Base-by-base conservation (phyloP, 2,329 filamentous ascomycete genomes). In the Fusarium subglutinans region DNA sequence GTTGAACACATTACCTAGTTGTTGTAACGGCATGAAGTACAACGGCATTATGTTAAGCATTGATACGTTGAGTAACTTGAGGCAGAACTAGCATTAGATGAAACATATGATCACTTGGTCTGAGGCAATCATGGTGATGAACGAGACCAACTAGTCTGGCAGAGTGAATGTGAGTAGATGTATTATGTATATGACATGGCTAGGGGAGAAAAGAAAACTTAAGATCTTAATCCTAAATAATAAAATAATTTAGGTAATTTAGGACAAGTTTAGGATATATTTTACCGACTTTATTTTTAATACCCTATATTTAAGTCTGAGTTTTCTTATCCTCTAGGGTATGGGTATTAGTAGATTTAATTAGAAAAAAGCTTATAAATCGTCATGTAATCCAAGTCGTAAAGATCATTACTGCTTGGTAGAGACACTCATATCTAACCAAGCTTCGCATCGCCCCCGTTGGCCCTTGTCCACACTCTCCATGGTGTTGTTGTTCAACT, bases 361-460 rank as follows among this genome's bases (percentile, higher is more conserved):
- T 30, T 41, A 45, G 45, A 14, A 24, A 38, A 47, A 67, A 40
- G 37, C 45, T 50, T 56, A 18, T n/a, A 43, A 64, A 47, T 38
- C 47, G 20, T 56, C 41, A 48, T 59, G 43, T 7, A 51, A 51
- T 63, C 54, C 41, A 45, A 38, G 40, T 59, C 57, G 55, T 59
- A 24, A 61, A 64, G 6, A 47, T 63, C 56, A 63, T 75, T 55
- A 79, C 47, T 79, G 79, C 54, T 77, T 68, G 35, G 74, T 81
- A 2, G 77, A 70, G 35, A 78, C 77, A 37, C 79, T 82, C 59
- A 86, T 75, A 7, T 73, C 77, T 51, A 76, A 72, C 86, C 86
- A 87, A 58, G 85, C 84, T 22, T 71, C 69, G 67, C 86, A 87
- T 59, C 85, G 79, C 11, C 71, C 73, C 47, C 55, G 66, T 77